These are phyloP conservation scores for Ustilago loliicola DNA, from an alignment of 1,284 basidiomycete species.

Conservation along the genomic window DNA sequence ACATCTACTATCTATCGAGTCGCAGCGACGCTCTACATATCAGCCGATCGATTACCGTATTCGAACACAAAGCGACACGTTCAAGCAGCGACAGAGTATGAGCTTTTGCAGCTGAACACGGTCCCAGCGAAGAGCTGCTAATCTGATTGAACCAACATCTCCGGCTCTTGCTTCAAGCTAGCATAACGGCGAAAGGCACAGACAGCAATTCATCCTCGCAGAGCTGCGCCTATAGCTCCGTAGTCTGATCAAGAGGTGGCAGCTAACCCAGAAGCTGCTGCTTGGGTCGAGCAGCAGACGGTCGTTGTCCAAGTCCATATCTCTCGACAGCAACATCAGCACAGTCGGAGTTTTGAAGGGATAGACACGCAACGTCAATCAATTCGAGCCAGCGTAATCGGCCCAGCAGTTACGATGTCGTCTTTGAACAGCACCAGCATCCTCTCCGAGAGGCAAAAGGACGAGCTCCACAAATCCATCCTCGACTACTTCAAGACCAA, in stretches of 20 bases:
- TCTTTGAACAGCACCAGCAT: conserved; percentile 55
- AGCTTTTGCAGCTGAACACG: background rate
- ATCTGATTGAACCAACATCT: background rate
- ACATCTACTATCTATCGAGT: background rate
- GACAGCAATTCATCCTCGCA: too few relatives aligned
- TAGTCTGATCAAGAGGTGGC: too few relatives aligned
- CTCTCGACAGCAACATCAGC: too few relatives aligned
- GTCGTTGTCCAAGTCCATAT: too few relatives aligned
- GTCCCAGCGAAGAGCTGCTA: background rate
- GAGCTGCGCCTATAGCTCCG: too few relatives aligned
- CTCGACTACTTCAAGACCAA: conserved; percentile 83
- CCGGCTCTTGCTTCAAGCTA: too few relatives aligned
- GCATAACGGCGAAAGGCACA: too few relatives aligned
- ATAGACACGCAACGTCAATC: background rate
- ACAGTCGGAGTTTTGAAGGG: too few relatives aligned
- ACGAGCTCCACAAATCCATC: conserved; percentile 88
- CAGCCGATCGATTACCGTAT: too few relatives aligned
- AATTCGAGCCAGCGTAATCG: too few relatives aligned
- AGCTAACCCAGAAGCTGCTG: too few relatives aligned
- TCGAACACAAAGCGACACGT: background rate
- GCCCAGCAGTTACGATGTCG: conserved; percentile 15
- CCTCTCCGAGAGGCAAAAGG: conserved; percentile 83
- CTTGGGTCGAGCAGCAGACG: too few relatives aligned
- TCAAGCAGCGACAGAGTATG: conserved; percentile 1
- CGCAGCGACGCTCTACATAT: background rate